A percentile compares a stretch with the other conserved stretches of the same genome.
phyloP scores from a whole-genome alignment of 2,329 filamentous ascomycete species.

The Aspergillus oerlinghausenensis region DNA sequence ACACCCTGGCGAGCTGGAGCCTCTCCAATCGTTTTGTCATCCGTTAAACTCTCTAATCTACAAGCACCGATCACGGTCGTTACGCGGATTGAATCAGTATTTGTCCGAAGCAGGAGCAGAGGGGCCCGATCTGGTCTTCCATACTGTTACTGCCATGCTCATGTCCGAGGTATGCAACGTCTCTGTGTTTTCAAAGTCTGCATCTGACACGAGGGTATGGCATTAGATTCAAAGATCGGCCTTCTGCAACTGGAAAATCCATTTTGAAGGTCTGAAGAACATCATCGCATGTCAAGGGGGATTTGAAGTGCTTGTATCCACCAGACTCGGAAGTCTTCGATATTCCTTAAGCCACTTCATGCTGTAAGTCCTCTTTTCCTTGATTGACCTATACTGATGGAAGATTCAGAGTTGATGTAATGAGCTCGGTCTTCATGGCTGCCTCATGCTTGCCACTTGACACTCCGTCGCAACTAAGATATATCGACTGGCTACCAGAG shows the following conservation, averaged over 20 bases:
- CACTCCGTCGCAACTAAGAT: background rate
- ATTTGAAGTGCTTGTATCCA: background rate
- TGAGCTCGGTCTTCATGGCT: background rate
- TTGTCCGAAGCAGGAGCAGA: background rate
- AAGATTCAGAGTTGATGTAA: background rate
- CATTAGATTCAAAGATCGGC: background rate
- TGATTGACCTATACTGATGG: background rate
- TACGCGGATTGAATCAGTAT: background rate
- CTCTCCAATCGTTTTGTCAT: background rate
- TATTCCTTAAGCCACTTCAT: background rate
- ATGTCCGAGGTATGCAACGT: background rate
- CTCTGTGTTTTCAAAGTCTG: background rate
- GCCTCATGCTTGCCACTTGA: background rate
- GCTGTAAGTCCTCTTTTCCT: background rate
- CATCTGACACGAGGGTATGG: background rate
- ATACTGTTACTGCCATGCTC: background rate
- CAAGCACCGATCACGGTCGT: background rate
- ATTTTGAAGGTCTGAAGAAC: background rate
- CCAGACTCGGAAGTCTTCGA: background rate
- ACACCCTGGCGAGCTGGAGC: background rate
- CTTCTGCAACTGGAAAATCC: background rate
- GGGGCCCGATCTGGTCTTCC: background rate
- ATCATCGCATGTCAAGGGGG: background rate
- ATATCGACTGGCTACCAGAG: background rate
- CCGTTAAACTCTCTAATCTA: background rate